These are phyloP conservation scores for Starmerella tilneyi DNA, from an alignment of 805 yeast genomes.

Conservation along the genomic window DNA sequence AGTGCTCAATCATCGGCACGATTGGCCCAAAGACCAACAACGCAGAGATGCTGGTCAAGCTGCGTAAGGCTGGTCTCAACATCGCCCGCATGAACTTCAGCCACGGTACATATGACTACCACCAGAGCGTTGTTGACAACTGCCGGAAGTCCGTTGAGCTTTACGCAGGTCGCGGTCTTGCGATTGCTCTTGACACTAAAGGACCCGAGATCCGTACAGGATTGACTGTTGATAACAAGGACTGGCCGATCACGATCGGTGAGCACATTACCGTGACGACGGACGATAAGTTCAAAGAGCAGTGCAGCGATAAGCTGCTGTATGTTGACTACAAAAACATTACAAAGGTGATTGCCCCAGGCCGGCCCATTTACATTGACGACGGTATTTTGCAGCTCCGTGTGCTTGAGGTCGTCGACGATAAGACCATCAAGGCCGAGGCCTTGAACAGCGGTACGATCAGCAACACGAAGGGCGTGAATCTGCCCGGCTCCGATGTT, in stretches of 20 bases:
- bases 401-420: constrained; percentile 76
- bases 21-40: constrained; percentile 97
- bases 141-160: constrained; percentile 87
- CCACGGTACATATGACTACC: constrained; percentile 97
- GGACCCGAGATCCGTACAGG: constrained; percentile 99
- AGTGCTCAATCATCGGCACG: constrained; percentile 95
- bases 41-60: constrained; percentile 69
- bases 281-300: constrained; percentile 62
- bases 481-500: constrained; percentile 97
- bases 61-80: constrained; percentile 95
- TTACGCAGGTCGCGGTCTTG: constrained; percentile 92
- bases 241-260: constrained; percentile 71
- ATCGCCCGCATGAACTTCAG: constrained; percentile 98
- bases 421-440: constrained; percentile 68
- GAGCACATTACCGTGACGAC: constrained; percentile 93
- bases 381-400: constrained; percentile 96
- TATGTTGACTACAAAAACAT: constrained; percentile 91
- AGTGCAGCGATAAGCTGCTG: constrained; percentile 72
- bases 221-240: constrained; percentile 68
- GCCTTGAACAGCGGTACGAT: constrained; percentile 92
- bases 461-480: constrained; percentile 97
- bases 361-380: constrained; percentile 87
- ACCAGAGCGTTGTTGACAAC: constrained; percentile 91
- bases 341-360: constrained; percentile 80
- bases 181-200: constrained; percentile 97